Base-by-base conservation (phyloP, 352 stramenopile species). In the Aphanomyces astaci region DNA sequence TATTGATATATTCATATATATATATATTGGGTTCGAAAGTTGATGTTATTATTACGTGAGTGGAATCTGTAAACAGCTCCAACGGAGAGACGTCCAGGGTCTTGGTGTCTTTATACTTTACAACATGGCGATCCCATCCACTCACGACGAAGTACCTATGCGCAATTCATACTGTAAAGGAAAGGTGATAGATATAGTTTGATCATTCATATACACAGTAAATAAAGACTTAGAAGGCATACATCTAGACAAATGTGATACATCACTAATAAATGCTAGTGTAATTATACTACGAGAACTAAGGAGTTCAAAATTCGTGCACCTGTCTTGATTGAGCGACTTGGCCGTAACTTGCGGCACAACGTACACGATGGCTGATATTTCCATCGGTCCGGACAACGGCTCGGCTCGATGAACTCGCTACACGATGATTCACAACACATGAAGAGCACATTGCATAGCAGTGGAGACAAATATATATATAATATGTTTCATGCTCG, bases 261-360 rank as follows among this genome's bases (percentile, higher is more conserved):
- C n/a, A n/a, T n/a, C n/a, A n/a, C n/a, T n/a, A n/a, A n/a, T n/a
- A n/a, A n/a, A n/a, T n/a, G n/a, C n/a, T n/a, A n/a, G n/a, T n/a
- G n/a, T n/a, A 55, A 46, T 22, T 24, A 32, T 49, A 25, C n/a
- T 19, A 13, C 4, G 56, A 19, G 19, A 33, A 43, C 25, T 40
- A 15, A n/a, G 3, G 52, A 24, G 27, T 24, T 27, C 27, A 30
- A 5, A 19, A 22, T 40, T 4, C 22, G 10, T 52, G 7, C 7
- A 64, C 56, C 56, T 25, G 32, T 46, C 33, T 3, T 25, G n/a
- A n/a, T 64, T 64, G 31, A 64, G 56, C 9, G 56, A 64, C n/a
- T 49, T 64, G 4, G 36, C 33, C 3, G 22, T 31, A 4, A 64
- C 13, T 19, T 25, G 22, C 3, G 56, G 56, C 40, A 51, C 30